Conservation (phyloP, 345 rosid species). For the Abelmoschus esculentus region DNA sequence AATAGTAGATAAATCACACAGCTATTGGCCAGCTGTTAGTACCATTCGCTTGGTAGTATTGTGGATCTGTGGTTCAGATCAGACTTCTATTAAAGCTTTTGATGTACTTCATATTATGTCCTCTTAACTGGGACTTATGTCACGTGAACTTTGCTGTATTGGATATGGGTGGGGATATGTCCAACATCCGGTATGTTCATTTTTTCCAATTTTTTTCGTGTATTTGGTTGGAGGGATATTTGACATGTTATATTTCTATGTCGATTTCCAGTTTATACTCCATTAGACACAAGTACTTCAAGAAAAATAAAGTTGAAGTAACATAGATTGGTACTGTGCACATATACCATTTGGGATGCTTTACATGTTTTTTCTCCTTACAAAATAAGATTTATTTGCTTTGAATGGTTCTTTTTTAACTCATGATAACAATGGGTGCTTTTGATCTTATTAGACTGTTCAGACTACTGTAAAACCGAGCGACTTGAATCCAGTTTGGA, state of each 20-base stretch:
- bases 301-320: not conserved
- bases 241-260: not conserved
- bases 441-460: conserved; percentile 36
- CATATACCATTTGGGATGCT: not conserved
- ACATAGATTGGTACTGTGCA: not conserved
- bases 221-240: not conserved
- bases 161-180: not conserved
- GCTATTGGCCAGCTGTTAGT: not conserved
- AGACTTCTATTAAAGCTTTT: not conserved
- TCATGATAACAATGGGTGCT: not conserved
- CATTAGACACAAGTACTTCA: not conserved
- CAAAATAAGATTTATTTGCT: not conserved
- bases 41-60: not conserved
- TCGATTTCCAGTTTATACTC: not conserved
- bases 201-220: not conserved
- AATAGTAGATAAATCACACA: not conserved
- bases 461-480: conserved; percentile 46
- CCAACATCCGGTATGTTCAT: not conserved
- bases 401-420: not conserved
- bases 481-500: conserved; percentile 81
- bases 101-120: not conserved
- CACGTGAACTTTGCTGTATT: not conserved
- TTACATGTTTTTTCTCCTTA: not conserved
- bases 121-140: not conserved
- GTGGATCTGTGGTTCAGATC: not conserved